Base-by-base conservation (phyloP, 352 stramenopile genomes). In the Phytopythium mirpurense region DNA sequence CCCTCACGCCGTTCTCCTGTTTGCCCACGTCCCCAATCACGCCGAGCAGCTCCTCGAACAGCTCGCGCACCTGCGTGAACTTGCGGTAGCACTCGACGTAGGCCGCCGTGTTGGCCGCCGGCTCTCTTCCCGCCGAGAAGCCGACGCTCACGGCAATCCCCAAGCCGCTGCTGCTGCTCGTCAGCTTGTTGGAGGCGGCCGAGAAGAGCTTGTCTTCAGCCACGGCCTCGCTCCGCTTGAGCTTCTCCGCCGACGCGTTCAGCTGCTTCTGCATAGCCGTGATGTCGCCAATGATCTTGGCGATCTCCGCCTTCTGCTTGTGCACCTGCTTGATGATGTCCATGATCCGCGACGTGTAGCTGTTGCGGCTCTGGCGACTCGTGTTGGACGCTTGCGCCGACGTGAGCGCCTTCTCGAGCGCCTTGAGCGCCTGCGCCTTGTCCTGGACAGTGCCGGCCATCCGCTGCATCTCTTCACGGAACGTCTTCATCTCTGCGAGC, bases 271-370 rank as follows among this genome's bases (percentile, higher is more conserved):
- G 83, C 32, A 93, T 67, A 1, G 53, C 52, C 24, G 72, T 87
- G 40, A 93, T 92, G 42, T 93, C 83, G 11, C 79, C 63, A 24
- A 93, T 72, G 56, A 93, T 86, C 54, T 90, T 92, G 14, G 65
- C 49, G 23, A 95, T 95, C 37, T 94, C 86, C 31, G 79, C 65
- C 49, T 94, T 96, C 51, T 96, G 85, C 65, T 95, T 95, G 59
- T 90, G 74, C 26, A 95, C 83, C 36, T 90, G 77, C 57, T 91
- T 90, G 69, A 92, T 96, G 57, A 96, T 95, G 57, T 95, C 87
- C 73, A 95, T 87, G 57, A 96, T 95, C 2, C 87, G 83, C 29
- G 79, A 76, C 26, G 78, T 95, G 68, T 96, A 96, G 58, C 87
- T 81, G 59, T 70, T 85, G 36, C 86, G 83, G n/a, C 53, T 88